phyloP scores from a whole-genome alignment of 2,329 filamentous ascomycete species.

The Colletotrichum noveboracense region DNA sequence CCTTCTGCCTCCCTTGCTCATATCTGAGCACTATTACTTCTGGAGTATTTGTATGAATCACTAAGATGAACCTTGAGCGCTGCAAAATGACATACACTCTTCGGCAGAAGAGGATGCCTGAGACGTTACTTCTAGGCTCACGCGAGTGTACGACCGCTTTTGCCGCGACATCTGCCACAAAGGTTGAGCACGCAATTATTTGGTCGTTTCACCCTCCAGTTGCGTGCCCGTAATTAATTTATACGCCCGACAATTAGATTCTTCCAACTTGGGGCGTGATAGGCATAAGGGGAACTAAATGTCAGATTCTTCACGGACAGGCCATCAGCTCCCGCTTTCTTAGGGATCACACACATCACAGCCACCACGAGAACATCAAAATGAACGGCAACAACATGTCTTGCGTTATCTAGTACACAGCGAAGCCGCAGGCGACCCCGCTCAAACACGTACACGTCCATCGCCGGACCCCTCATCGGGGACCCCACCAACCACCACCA shows the following conservation, averaged over 20 bases:
- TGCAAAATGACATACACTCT: accelerated
- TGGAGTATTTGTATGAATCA: accelerated
- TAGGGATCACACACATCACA: background rate
- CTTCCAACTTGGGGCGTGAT: background rate
- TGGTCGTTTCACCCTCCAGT: accelerated
- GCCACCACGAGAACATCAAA: background rate
- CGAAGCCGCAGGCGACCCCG: background rate
- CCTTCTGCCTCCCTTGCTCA: accelerated
- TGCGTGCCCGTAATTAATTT: background rate
- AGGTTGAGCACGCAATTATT: too few relatives aligned
- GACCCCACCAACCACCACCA: background rate
- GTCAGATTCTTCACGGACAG: background rate
- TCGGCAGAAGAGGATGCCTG: background rate
- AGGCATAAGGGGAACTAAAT: background rate
- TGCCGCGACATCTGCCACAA: background rate
- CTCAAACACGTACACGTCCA: slow-evolving; percentile 5
- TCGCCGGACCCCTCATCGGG: background rate
- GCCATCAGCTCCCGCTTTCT: background rate
- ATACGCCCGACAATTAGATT: background rate
- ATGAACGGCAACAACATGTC: slow-evolving; percentile 7
- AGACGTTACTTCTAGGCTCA: background rate
- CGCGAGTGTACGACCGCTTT: background rate
- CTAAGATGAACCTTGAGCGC: accelerated
- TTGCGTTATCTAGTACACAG: slow-evolving; percentile 18
- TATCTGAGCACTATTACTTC: accelerated